Base-by-base conservation (phyloP, 2,329 filamentous ascomycete species). In the Colletotrichum nymphaeae region DNA sequence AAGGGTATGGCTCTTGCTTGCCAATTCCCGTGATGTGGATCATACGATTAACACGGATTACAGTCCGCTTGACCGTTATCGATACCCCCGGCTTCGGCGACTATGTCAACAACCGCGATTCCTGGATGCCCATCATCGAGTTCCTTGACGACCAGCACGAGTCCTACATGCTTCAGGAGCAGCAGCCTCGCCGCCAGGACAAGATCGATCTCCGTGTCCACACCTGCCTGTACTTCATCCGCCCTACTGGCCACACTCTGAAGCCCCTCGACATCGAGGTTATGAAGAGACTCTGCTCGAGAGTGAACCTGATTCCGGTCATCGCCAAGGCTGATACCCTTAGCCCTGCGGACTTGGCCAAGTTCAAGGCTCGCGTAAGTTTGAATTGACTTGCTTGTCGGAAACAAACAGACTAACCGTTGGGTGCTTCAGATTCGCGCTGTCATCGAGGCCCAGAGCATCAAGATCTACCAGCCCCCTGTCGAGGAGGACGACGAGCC, bases 51-150 rank as follows among this genome's bases (percentile, higher is more conserved):
- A 73, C 62, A 63, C 56, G n/a, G 42, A 63, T 32, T 79, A 67
- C 81, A 98, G 97, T 99, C 83, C 97, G 97, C 83, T 88, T 99
- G 82, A 99, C 97, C 77, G 97, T 99, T 81, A 99, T 99, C 83
- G 97, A 99, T 85, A 99, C 97, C 76, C 97, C 97, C 80, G 97
- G 97, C 79, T 99, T 99, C 82, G 97, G 97, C 85, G 97, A 99
- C 91, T 99, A 99, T 83, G 97, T 99, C 84, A 99, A 99, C 93
- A 99, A 99, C 91, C 94, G 96, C 82, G 97, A 99, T 86, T 98
- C 97, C 76, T 99, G 97, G 97, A 97, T 98, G 91, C 97, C 97
- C 83, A 98, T 99, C 83, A 98, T 99, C 86, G 97, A 99, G 87
- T 99, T 99, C 89, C 90, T 99, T 81, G 97, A 99, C 86, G 97